phyloP scores from a whole-genome alignment of 768 basidiomycete species.

The Sistotremastrum suecicum region DNA sequence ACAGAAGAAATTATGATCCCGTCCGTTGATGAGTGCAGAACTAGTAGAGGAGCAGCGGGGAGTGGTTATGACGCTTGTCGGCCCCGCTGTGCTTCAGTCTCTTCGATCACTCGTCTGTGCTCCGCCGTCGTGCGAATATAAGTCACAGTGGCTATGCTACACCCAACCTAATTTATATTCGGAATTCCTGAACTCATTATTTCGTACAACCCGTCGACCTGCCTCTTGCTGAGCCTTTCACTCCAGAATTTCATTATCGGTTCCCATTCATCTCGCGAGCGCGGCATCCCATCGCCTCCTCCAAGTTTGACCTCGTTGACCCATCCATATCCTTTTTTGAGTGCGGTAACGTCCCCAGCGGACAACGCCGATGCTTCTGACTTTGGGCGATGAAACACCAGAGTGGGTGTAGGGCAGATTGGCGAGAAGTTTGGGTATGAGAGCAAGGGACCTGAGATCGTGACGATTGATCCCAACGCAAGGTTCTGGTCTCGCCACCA shows the following conservation, averaged over 20 bases:
- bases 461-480: slow-evolving; percentile 50
- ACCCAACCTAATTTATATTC: too few species aligned
- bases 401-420: slow-evolving; percentile 43
- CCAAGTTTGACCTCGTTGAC: slow-evolving; percentile 35
- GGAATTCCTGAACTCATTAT: slow-evolving; percentile 28
- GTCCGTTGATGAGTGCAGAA: too few species aligned
- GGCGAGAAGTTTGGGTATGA: slow-evolving; percentile 55
- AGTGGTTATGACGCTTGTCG: too few species aligned
- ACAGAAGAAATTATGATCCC: too few species aligned
- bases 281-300: slow-evolving; percentile 43
- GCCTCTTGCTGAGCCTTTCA: slow-evolving; percentile 40
- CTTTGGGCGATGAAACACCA: slow-evolving; percentile 41
- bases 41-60: too few species aligned
- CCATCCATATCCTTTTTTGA: slow-evolving; percentile 44
- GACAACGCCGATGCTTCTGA: slow-evolving; percentile 32
- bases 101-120: too few species aligned
- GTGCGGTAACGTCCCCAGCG: slow-evolving; percentile 30
- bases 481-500: slow-evolving; percentile 27
- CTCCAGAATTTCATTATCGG: slow-evolving; percentile 86
- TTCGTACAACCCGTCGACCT: slow-evolving; percentile 48
- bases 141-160: too few species aligned
- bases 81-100: too few species aligned
- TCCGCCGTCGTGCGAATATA: too few species aligned
- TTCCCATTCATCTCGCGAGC: slow-evolving; percentile 64
- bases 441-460: slow-evolving; percentile 59